phyloP scores from a whole-genome alignment of 169 alveolate genomes.

The Amoebophrya sp. region DNA sequence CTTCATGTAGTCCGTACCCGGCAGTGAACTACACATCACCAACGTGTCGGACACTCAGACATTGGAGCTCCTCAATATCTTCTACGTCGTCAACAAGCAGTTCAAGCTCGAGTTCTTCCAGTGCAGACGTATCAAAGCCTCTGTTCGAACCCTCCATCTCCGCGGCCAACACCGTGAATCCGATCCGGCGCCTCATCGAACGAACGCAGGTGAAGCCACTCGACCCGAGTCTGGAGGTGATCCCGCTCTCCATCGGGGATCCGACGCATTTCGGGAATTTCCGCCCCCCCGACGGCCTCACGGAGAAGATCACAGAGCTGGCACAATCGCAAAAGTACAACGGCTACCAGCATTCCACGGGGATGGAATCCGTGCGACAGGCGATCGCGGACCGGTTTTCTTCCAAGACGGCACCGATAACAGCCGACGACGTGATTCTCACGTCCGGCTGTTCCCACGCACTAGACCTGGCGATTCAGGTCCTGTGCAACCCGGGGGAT shows the following conservation, averaged over 20 bases:
- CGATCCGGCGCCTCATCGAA: not conserved
- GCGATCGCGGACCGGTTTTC: not conserved
- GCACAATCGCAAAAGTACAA: not conserved
- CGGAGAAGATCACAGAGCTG: not conserved
- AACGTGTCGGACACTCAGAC: too few relatives aligned
- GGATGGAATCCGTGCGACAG: constrained; percentile 25
- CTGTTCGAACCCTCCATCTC: not conserved
- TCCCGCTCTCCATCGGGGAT: constrained; percentile 34
- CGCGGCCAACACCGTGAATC: not conserved
- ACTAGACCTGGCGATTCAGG: constrained; percentile 23
- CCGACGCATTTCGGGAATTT: constrained; percentile 36
- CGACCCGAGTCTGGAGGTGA: not conserved
- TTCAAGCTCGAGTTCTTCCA: too few relatives aligned
- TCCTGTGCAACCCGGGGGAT: constrained; percentile 23
- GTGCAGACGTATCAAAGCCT: not conserved
- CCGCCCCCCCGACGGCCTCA: not conserved
- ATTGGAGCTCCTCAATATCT: too few relatives aligned
- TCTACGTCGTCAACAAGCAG: too few relatives aligned
- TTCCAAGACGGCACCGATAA: not conserved
- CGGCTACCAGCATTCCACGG: constrained; percentile 32
- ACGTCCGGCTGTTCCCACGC: constrained; percentile 3
- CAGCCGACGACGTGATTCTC: constrained; percentile 6
- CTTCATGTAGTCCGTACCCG: too few relatives aligned
- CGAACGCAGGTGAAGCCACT: not conserved
- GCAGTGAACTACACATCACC: too few relatives aligned